Percentiles rank a stretch among this genome's conserved stretches.
phyloP scores from a whole-genome alignment of 192 early-diverging fungal species.

The Gigaspora rosea region DNA sequence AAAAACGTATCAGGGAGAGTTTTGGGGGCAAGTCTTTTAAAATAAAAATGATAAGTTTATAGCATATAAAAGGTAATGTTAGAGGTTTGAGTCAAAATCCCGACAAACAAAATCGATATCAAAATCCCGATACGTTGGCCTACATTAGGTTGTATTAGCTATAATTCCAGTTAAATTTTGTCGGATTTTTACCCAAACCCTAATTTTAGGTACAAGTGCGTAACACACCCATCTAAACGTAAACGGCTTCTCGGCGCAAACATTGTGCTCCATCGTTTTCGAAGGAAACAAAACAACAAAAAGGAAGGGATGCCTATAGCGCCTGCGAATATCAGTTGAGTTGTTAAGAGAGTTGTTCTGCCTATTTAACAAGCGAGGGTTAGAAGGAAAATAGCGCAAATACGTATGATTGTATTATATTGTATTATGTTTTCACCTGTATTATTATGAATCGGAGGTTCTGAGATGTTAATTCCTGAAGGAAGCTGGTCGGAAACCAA shows the following conservation, averaged over 20 bases:
- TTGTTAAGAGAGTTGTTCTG: constrained; percentile 41
- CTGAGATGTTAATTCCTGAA: no score
- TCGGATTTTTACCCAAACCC: neutral
- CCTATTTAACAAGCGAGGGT: neutral
- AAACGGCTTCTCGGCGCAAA: constrained; percentile 47
- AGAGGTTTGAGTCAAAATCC: no score
- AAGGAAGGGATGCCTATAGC: constrained; percentile 35
- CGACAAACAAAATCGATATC: no score
- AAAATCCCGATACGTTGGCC: no score
- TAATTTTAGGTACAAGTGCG: neutral
- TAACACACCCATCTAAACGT: constrained; percentile 37
- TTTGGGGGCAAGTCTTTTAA: constrained; percentile 47
- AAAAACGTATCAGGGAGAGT: constrained; percentile 46
- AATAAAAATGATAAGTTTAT: neutral
- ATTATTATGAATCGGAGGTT: no score
- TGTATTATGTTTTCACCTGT: no score
- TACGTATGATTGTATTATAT: neutral
- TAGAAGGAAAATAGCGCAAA: neutral
- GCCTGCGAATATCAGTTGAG: constrained; percentile 38
- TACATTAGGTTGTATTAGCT: no score
- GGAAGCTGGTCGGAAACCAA: no score
- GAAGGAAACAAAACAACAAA: constrained; percentile 42
- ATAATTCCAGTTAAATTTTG: no score
- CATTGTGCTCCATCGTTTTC: constrained; percentile 41
- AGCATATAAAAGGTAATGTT: neutral